phyloP scores from a whole-genome alignment of 805 yeast genomes.

The Ogataea pignaliae region DNA sequence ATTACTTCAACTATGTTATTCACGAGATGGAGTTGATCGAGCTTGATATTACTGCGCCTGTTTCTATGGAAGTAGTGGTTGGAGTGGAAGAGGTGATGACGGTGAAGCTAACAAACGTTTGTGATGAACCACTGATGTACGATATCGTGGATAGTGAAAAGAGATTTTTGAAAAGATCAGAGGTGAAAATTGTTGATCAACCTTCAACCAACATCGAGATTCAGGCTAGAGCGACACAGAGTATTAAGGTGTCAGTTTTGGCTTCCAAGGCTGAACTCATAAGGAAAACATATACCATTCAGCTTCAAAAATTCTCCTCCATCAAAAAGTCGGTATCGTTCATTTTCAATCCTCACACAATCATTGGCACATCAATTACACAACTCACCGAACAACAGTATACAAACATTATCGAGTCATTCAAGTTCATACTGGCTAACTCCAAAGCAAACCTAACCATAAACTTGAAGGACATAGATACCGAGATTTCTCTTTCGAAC shows the following conservation, averaged over 20 bases:
- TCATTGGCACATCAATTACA: slow-evolving; percentile 38
- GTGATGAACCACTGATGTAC: slow-evolving; percentile 35
- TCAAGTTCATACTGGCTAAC: slow-evolving; percentile 16
- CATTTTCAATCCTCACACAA: slow-evolving; percentile 18
- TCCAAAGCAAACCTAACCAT: slow-evolving; percentile 6
- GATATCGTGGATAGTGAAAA: slow-evolving; percentile 31
- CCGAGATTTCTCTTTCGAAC: slow-evolving; percentile 6
- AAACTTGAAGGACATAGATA: slow-evolving; percentile 7
- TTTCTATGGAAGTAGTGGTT: slow-evolving; percentile 37
- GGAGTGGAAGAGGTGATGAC: slow-evolving; percentile 28
- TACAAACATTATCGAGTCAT: slow-evolving; percentile 16
- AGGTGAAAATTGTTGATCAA: slow-evolving; percentile 13
- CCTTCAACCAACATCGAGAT: slow-evolving; percentile 10
- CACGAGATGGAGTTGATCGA: slow-evolving; percentile 34
- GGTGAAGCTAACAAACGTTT: slow-evolving; percentile 32
- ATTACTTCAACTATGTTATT: slow-evolving; percentile 21
- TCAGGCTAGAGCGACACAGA: slow-evolving; percentile 25
- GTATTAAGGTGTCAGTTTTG: slow-evolving; percentile 11
- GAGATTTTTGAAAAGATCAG: slow-evolving; percentile 15
- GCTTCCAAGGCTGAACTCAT: slow-evolving; percentile 13
- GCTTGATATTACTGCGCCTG: slow-evolving; percentile 36
- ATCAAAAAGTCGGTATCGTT: slow-evolving; percentile 17
- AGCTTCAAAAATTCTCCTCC: slow-evolving; percentile 9
- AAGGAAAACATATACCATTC: slow-evolving; percentile 13
- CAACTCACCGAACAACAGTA: slow-evolving; percentile 18